Evolutionary conservation across 345 rosid species (phyloP), one percentile per base, ranked within the genome.

Genomic region (Eutrema heterophyllum): DNA sequence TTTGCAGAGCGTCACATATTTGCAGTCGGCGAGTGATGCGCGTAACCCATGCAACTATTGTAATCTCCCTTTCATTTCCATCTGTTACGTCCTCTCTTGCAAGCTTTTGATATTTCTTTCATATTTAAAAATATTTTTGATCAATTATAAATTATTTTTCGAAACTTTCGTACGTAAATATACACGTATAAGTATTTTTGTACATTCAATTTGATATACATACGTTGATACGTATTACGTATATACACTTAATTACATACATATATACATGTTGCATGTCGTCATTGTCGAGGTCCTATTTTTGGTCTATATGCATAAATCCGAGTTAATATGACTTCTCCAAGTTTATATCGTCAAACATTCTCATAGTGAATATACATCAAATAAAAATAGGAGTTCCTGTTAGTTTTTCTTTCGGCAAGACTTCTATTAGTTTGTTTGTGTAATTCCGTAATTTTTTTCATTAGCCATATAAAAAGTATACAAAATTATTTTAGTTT

Each of bases 1-100:
- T 24, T 46, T 71, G 80, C 79, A 80, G 82, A 74, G 84, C 67
- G 80, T 79, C 86, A 71, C 74, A 41, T 40, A 59, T 32, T 61
- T 61, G 74, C 38, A 36, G 53, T 63, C 59, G 73, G 79, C 57
- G 45, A 21, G 30, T 74, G 86, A 83, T 82, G 81, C 88, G 87
- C 86, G 88, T 81, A 89, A 82, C 83, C 77, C 86, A 84, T 84
- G 88, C 89, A 84, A 76, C 61, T 65, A 33, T 57, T 12, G 33
- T 57, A 56, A 65, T 55, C 48, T 44, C 48, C 15, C 52, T 18
- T 16, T 49, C 66, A 8, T 66, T 44, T 53, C 59, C 60, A 45
- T 56, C 60, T 66, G 64, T 61, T 63, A 58, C 16, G 40, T 53
- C 70, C 53, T 67, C 41, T 40, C 24, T 43, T 45, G n/a, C 30